A percentile compares a stretch with the other conserved stretches of the same genome.
Conservation (phyloP, 2,329 filamentous ascomycete species). For the Amesomyces nigricolor region DNA sequence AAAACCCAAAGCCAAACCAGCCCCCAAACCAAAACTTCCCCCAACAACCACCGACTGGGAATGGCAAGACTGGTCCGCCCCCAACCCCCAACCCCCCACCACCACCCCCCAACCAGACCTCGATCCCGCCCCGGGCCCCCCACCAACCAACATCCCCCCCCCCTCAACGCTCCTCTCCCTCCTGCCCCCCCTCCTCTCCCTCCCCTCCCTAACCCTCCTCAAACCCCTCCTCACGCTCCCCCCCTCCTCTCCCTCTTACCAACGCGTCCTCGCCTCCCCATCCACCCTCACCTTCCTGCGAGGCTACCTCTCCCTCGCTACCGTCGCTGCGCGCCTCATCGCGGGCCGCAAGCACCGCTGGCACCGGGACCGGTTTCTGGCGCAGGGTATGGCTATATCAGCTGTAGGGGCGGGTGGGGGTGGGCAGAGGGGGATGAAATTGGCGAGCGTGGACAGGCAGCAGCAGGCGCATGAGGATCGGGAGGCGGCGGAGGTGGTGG, state of each 20-base stretch:
- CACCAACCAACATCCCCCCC: slow-evolving; percentile 83
- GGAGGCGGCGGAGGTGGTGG: slow-evolving; percentile 72
- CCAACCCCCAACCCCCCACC: slow-evolving; percentile 19
- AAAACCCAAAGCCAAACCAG: slow-evolving; percentile 13
- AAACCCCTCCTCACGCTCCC: slow-evolving; percentile 56
- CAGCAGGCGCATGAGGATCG: slow-evolving; percentile 80
- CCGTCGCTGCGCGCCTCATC: slow-evolving; percentile 72
- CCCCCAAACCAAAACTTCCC: slow-evolving; percentile 19
- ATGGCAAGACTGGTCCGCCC: slow-evolving; percentile 42
- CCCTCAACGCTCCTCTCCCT: slow-evolving; percentile 75
- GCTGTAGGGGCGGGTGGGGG: slow-evolving; percentile 47
- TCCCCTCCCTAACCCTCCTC: slow-evolving; percentile 60
- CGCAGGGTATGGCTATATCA: slow-evolving; percentile 85
- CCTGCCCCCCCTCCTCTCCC: slow-evolving; percentile 65
- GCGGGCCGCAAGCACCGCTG: slow-evolving; percentile 81
- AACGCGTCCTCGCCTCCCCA: slow-evolving; percentile 58
- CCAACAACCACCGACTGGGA: slow-evolving; percentile 39
- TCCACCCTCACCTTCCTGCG: slow-evolving; percentile 58
- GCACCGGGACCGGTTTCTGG: slow-evolving; percentile 81
- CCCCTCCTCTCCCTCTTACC: slow-evolving; percentile 45
- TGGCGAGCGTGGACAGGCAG: slow-evolving; percentile 76
- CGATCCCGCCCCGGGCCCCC: slow-evolving; percentile 34
- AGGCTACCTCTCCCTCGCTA: slow-evolving; percentile 57
- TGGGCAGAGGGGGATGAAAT: slow-evolving; percentile 76
- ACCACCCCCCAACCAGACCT: slow-evolving; percentile 7